A percentile compares a stretch with the other conserved stretches of the same genome.
phyloP scores from a whole-genome alignment of 2,329 filamentous ascomycete genomes.

The Fusarium vanettenii region DNA sequence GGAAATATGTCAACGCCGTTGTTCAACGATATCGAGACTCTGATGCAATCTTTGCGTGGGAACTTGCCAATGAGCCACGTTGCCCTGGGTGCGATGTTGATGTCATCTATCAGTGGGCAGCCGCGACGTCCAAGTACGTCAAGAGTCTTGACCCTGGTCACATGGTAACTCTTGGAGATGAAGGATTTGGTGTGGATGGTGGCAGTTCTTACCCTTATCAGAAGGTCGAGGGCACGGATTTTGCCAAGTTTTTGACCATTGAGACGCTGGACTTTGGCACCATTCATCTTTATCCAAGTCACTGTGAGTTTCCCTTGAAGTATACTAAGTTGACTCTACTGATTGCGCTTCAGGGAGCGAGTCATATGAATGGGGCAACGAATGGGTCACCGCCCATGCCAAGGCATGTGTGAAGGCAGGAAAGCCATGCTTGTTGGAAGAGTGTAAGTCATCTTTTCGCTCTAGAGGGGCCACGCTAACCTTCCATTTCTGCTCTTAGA shows the following conservation, averaged over 20 bases:
- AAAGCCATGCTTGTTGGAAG: not conserved
- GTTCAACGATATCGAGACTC: constrained; percentile 61
- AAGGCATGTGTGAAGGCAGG: not conserved
- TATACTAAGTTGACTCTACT: not conserved
- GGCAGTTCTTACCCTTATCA: constrained; percentile 65
- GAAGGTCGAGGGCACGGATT: constrained; percentile 63
- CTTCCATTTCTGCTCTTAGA: not conserved
- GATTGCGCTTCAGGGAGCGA: not conserved
- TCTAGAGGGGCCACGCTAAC: not conserved
- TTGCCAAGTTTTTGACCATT: constrained; percentile 62
- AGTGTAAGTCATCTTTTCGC: not conserved
- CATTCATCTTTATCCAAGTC: constrained; percentile 46
- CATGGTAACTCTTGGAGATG: constrained; percentile 49
- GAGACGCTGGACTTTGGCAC: constrained; percentile 61
- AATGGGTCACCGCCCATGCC: not conserved
- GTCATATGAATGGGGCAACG: not conserved
- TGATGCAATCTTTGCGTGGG: constrained; percentile 64
- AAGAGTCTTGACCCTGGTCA: constrained; percentile 72
- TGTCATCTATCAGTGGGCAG: constrained; percentile 65
- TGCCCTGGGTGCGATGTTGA: constrained; percentile 44
- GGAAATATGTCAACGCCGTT: constrained; percentile 59
- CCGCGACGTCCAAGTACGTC: constrained; percentile 64
- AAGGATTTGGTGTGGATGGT: constrained; percentile 32
- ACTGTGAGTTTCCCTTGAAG: constrained; percentile 33
- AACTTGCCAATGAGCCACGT: constrained; percentile 60